Base-by-base conservation (phyloP, 495 filamentous ascomycete genomes). In the Astrothelium macrocarpum region DNA sequence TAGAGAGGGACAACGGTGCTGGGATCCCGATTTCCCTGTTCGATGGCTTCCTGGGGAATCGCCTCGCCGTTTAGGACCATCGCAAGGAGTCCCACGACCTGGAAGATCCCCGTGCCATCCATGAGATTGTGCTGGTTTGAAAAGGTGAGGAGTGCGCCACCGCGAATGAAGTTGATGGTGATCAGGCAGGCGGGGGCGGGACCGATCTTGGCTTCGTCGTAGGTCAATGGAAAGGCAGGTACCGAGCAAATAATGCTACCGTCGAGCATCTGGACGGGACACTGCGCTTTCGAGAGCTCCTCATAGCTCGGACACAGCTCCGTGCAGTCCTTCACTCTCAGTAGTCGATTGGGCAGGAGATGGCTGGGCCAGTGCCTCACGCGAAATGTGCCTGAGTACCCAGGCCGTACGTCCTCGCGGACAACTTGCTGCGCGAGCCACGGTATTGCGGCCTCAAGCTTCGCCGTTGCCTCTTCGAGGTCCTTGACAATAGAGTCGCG, bases 71-170 rank as follows among this genome's bases (percentile, higher is more conserved):
- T 65, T 23, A 79, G 67, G 0, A 64, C 68, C 1, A 45, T 72
- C 0, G 77, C 70, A 1, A 81, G 59, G 14, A 80, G 63, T 0
- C 71, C 65, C 20, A 73, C 62, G 58, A 77, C 66, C 26, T 74
- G 69, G 60, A 75, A 71, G 43, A 75, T 67, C 0, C 78, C 77
- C 1, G 66, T 72, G 1, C 68, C 75, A 45, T 80, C 78, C 25
- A 74, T 65, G 53, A 78, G 72, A 46, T 78, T 79, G 67, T 81
- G 78, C 58, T 80, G 75, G 9, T 69, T 70, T 7, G 70, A 72
- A 16, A 73, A 67, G 31, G 69, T 67, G 0, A 78, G 65, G 0
- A 77, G 28, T 0, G 75, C 36, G 2, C 76, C 76, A 9, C 72
- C 77, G 18, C 68, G 64, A 34, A 81, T 68, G 53, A 76, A 72